Conservation (phyloP, 1,284 basidiomycete genomes). For the Rhizoctonia solani region DNA sequence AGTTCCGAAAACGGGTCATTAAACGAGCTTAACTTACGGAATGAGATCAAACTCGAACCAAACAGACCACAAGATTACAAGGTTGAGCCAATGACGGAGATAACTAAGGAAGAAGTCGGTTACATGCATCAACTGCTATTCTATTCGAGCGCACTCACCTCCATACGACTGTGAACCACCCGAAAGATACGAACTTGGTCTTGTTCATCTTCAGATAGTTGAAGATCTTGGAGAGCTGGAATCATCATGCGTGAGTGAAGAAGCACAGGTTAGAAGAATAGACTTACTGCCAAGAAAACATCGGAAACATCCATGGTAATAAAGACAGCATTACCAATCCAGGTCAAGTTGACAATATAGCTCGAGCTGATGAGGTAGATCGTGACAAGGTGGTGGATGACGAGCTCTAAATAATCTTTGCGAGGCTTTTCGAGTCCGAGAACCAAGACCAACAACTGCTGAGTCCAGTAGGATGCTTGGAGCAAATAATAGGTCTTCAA, state of each 20-base stretch:
- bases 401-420: constrained; percentile 87
- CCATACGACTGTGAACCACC: constrained; percentile 76
- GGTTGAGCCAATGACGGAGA: constrained; percentile 92
- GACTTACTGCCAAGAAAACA: constrained; percentile 77
- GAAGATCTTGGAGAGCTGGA: constrained; percentile 78
- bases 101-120: constrained; percentile 60
- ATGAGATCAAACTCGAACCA: constrained; percentile 80
- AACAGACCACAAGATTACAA: constrained; percentile 85
- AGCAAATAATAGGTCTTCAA: constrained; percentile 93
- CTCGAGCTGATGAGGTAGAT: constrained; percentile 97
- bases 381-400: constrained; percentile 89
- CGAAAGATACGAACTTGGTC: constrained; percentile 69
- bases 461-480: constrained; percentile 90
- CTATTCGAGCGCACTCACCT: constrained; percentile 58
- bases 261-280: not conserved
- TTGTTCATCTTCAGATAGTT: constrained; percentile 80
- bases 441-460: constrained; percentile 87
- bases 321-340: constrained; percentile 85
- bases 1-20: too few species aligned
- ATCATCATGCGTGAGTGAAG: not conserved
- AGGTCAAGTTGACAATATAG: constrained; percentile 79
- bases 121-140: not conserved
- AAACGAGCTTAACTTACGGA: constrained; percentile 77
- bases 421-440: constrained; percentile 92
- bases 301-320: constrained; percentile 98